phyloP scores from a whole-genome alignment of 495 filamentous ascomycete genomes.

The Podospora pseudopauciseta region DNA sequence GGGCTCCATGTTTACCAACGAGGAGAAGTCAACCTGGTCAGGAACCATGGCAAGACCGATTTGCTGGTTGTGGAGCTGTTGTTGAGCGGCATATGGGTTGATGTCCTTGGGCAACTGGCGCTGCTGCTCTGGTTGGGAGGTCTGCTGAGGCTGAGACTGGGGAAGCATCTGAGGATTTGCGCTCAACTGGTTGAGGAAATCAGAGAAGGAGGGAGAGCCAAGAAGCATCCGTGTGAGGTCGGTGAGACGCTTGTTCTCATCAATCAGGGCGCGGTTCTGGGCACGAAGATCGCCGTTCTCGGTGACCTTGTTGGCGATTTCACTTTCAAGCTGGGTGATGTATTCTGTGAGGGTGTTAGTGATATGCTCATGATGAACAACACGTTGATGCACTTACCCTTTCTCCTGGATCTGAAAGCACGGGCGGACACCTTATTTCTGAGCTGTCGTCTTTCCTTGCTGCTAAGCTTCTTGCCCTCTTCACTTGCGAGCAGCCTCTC shows the following conservation, averaged over 20 bases:
- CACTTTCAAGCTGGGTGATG: constrained; percentile 84
- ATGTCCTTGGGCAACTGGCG: constrained; percentile 59
- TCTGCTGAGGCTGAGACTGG: constrained; percentile 32
- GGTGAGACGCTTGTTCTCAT: constrained; percentile 75
- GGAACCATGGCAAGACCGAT: constrained; percentile 73
- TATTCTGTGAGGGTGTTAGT: constrained; percentile 73
- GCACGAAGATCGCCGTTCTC: constrained; percentile 68
- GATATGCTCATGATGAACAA: background rate
- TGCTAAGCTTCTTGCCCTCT: constrained; percentile 93
- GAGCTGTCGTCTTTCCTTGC: constrained; percentile 89
- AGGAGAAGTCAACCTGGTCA: constrained; percentile 64
- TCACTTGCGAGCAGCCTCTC: constrained; percentile 89
- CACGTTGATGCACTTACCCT: constrained; percentile 61
- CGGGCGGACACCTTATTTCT: constrained; percentile 98
- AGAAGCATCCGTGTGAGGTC: constrained; percentile 79
- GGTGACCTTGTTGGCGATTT: constrained; percentile 67
- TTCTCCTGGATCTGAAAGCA: constrained; percentile 90
- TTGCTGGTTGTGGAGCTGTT: constrained; percentile 53
- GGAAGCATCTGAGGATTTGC: constrained; percentile 22
- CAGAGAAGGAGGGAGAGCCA: constrained; percentile 78
- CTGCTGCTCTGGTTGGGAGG: constrained; percentile 39
- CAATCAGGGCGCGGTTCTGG: constrained; percentile 68
- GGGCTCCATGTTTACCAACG: constrained; percentile 50
- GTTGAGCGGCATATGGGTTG: constrained; percentile 56
- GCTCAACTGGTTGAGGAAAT: constrained; percentile 72